These are phyloP conservation scores for Thermothielavioides terrestris DNA, from an alignment of 495 filamentous ascomycete species.

Conservation along the genomic window DNA sequence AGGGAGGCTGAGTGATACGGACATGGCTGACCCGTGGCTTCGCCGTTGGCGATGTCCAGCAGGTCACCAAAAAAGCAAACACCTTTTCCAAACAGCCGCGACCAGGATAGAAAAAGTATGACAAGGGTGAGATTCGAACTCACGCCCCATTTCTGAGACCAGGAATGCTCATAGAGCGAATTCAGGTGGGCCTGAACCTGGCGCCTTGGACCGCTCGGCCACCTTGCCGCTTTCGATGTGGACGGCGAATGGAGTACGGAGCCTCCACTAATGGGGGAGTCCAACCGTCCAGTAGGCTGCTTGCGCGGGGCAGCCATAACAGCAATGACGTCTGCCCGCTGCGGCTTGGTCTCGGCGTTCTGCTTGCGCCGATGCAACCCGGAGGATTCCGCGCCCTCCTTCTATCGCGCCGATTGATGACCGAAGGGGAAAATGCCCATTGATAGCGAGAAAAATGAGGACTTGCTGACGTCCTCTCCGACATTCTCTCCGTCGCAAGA, in stretches of 20 bases:
- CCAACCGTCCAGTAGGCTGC: not conserved
- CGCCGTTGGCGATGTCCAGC: too few species aligned
- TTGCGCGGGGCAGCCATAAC: too few species aligned
- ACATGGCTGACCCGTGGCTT: too few species aligned
- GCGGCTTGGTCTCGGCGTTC: not conserved
- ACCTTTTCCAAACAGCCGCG: not conserved
- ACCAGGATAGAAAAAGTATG: constrained; percentile 12
- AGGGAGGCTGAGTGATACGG: too few species aligned
- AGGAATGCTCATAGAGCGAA: constrained; percentile 14
- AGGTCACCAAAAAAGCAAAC: not conserved
- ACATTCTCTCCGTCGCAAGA: too few species aligned
- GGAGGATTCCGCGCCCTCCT: constrained; percentile 2
- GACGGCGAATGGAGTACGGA: not conserved
- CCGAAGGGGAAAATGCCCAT: not conserved
- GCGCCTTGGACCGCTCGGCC: constrained; percentile 31
- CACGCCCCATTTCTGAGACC: constrained; percentile 25
- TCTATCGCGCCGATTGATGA: too few species aligned
- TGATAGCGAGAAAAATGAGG: constrained; percentile 1
- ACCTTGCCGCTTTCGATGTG: constrained; percentile 18
- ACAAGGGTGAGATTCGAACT: constrained; percentile 31
- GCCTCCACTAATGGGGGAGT: too few species aligned
- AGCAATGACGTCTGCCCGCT: not conserved
- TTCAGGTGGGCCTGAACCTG: constrained; percentile 24
- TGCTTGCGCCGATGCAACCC: constrained; percentile 3
- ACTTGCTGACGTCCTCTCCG: too few species aligned